phyloP scores from a whole-genome alignment of 2,329 filamentous ascomycete genomes.

The Chaetomium sp. region DNA sequence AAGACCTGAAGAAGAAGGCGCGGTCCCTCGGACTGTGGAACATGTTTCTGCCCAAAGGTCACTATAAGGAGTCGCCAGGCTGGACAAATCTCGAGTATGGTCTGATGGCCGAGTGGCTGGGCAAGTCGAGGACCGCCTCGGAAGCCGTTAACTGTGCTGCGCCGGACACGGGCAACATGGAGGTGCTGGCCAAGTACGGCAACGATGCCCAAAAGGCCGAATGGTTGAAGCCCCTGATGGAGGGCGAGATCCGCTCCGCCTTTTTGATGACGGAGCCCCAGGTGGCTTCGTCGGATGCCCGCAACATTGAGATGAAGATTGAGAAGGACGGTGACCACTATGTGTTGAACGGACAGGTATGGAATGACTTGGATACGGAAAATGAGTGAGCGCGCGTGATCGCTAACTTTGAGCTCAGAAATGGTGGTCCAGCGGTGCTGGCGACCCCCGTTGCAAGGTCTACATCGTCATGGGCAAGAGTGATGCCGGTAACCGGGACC shows the following conservation, averaged over 20 bases:
- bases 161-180: conserved; percentile 93
- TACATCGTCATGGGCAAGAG: conserved; percentile 98
- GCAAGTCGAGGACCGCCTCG: conserved; percentile 74
- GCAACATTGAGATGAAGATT: conserved; percentile 84
- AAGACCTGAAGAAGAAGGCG: conserved; percentile 83
- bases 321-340: conserved; percentile 78
- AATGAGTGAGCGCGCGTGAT: conserved; percentile 17
- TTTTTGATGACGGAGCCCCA: conserved; percentile 94
- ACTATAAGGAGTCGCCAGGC: conserved; percentile 92
- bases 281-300: conserved; percentile 83
- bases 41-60: conserved; percentile 91
- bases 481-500: conserved; percentile 65
- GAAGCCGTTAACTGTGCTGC: conserved; percentile 88
- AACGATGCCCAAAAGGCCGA: conserved; percentile 75
- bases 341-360: conserved; percentile 77
- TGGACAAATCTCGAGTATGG: conserved; percentile 96
- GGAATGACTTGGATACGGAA: conserved; percentile 22
- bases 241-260: conserved; percentile 79
- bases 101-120: conserved; percentile 92
- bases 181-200: conserved; percentile 87
- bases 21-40: conserved; percentile 88
- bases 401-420: conserved; percentile 49
- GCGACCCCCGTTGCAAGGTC: conserved; percentile 84
- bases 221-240: conserved; percentile 76
- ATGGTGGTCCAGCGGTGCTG: conserved; percentile 98